Conservation (phyloP, 495 filamentous ascomycete species). For the Aspergillus nanangensis region DNA sequence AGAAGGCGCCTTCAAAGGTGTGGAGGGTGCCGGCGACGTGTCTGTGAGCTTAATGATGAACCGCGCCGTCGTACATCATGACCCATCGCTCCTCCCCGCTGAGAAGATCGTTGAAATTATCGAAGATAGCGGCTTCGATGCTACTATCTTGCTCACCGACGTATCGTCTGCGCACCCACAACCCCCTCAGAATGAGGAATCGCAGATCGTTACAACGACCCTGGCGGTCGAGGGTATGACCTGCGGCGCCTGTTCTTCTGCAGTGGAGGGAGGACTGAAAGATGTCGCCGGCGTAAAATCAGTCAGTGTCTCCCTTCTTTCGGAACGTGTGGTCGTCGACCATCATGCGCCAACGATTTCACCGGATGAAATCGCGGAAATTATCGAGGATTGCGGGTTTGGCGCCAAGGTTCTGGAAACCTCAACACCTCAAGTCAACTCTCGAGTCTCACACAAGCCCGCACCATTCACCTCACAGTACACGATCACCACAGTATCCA, state of each 20-base stretch:
- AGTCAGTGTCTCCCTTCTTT: conserved; percentile 82
- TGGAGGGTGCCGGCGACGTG: conserved; percentile 75
- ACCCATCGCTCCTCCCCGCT: conserved; percentile 68
- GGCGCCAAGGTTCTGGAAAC: conserved; percentile 72
- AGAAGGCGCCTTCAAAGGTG: conserved; percentile 74
- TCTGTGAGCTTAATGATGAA: conserved; percentile 92
- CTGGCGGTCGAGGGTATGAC: conserved; percentile 96
- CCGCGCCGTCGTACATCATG: conserved; percentile 84
- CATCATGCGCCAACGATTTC: conserved; percentile 65
- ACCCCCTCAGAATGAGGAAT: conserved; percentile 18
- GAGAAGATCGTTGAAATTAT: conserved; percentile 78
- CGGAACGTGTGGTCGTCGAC: conserved; percentile 65
- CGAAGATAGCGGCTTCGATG: conserved; percentile 92
- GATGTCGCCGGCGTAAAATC: conserved; percentile 67
- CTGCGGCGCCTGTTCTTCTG: conserved; percentile 89
- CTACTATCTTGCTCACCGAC: conserved; percentile 83
- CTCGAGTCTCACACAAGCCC: conserved; percentile 16
- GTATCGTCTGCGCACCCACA: conserved; percentile 40
- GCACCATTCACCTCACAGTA: conserved; percentile 38
- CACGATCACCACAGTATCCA: conserved; percentile 72
- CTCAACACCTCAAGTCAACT: conserved; percentile 15
- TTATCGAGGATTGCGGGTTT: conserved; percentile 90
- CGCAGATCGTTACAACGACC: conserved; percentile 62
- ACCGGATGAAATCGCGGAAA: conserved; percentile 72
- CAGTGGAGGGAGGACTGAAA: conserved; percentile 77